Conservation (phyloP, 1,284 basidiomycete genomes). For the Lentinula novae-zelandiae region DNA sequence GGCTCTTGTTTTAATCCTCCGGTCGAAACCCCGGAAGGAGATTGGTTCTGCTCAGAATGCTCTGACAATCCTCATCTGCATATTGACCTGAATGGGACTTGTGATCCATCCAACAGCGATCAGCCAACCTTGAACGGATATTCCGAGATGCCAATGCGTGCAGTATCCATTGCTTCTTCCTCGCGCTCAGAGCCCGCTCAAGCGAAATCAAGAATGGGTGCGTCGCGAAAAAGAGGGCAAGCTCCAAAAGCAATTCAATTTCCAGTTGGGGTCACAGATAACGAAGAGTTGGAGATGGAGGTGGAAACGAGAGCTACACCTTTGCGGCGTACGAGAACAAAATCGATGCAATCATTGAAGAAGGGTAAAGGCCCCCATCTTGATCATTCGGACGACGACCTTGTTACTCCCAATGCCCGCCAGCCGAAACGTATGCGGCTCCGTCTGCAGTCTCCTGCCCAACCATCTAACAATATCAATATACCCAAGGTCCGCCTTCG, state of each 20-base stretch:
- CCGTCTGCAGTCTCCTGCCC: slow-evolving; percentile 24
- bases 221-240: slow-evolving; percentile 5
- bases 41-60: slow-evolving; percentile 73
- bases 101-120: slow-evolving; percentile 1
- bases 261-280: neutral
- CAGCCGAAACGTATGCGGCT: slow-evolving; percentile 37
- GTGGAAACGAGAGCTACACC: slow-evolving; percentile 22
- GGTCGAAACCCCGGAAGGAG: slow-evolving; percentile 69
- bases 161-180: slow-evolving; percentile 47
- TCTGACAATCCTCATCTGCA: slow-evolving; percentile 25
- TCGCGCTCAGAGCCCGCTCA: slow-evolving; percentile 35
- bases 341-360: slow-evolving; percentile 24
- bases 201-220: slow-evolving; percentile 16
- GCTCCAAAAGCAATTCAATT: neutral
- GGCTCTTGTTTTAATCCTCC: slow-evolving; percentile 82
- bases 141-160: slow-evolving; percentile 20
- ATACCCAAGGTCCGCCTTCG: slow-evolving; percentile 49
- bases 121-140: slow-evolving; percentile 4
- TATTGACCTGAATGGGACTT: slow-evolving; percentile 9
- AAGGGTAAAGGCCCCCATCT: slow-evolving; percentile 19
- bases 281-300: slow-evolving; percentile 22
- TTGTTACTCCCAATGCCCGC: slow-evolving; percentile 18
- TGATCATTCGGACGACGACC: slow-evolving; percentile 8
- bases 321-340: slow-evolving; percentile 14
- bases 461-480: slow-evolving; percentile 11